These are phyloP conservation scores for Vigna hirtella DNA, from an alignment of 306 rosid genomes.

Conservation along the genomic window DNA sequence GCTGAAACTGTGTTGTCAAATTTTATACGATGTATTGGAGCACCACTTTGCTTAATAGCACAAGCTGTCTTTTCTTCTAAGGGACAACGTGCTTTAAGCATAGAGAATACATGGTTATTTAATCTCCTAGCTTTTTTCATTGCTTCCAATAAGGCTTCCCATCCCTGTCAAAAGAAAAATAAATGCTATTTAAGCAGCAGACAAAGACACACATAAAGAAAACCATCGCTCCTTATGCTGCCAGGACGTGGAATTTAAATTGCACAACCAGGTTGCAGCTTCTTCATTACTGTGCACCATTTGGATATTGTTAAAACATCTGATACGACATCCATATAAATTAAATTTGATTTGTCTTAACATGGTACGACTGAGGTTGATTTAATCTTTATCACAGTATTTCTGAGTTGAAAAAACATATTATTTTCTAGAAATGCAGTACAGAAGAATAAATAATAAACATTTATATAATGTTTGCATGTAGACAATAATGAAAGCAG, in stretches of 20 bases:
- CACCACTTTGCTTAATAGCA: conserved; percentile 97
- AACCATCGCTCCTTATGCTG: neutral
- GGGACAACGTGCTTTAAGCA: conserved; percentile 98
- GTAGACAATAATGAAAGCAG: neutral
- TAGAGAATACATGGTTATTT: conserved; percentile 96
- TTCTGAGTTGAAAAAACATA: conserved; percentile 12
- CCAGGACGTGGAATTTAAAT: conserved; percentile 25
- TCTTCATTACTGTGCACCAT: conserved; percentile 8
- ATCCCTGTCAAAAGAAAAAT: conserved; percentile 65
- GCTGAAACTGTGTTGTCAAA: conserved; percentile 96
- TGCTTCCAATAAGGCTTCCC: conserved; percentile 86
- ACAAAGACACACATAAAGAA: no score
- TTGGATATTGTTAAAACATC: conserved; percentile 5
- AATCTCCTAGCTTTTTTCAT: conserved; percentile 97
- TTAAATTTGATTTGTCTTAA: conserved; percentile 21
- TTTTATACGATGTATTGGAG: conserved; percentile 88
- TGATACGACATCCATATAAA: conserved; percentile 3
- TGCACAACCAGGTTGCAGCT: conserved; percentile 18
- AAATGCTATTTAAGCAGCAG: neutral
- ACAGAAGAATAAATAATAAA: conserved; percentile 10
- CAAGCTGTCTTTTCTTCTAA: conserved; percentile 99
- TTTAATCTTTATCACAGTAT: conserved; percentile 12
- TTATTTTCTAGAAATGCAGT: neutral
- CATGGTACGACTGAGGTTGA: conserved; percentile 17
- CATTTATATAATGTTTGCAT: conserved; percentile 8